These are phyloP conservation scores for Rasamsonia emersonii DNA, from an alignment of 2,329 filamentous ascomycete genomes.

Conservation along the genomic window DNA sequence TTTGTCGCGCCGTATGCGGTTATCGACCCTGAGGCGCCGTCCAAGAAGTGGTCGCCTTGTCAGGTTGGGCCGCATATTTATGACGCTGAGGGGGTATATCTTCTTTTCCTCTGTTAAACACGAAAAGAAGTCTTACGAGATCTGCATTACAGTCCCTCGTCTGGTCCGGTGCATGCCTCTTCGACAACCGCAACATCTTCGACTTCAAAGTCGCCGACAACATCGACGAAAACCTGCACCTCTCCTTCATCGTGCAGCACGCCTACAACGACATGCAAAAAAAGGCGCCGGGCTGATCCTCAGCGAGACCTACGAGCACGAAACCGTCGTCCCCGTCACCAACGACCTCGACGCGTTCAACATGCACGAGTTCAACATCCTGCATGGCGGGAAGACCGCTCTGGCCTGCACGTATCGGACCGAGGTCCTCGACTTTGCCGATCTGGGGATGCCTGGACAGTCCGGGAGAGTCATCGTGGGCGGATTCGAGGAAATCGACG, in stretches of 20 bases:
- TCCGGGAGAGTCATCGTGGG: slow-evolving; percentile 19
- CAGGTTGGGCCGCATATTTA: slow-evolving; percentile 43
- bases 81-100: slow-evolving; percentile 37
- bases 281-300: slow-evolving; percentile 42
- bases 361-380: slow-evolving; percentile 32
- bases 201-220: slow-evolving; percentile 37
- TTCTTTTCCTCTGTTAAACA: not conserved
- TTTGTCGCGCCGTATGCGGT: slow-evolving; percentile 39
- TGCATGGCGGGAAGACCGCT: slow-evolving; percentile 22
- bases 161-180: slow-evolving; percentile 40
- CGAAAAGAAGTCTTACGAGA: not conserved
- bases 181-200: slow-evolving; percentile 40
- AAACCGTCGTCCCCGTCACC: slow-evolving; percentile 28
- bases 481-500: slow-evolving; percentile 26
- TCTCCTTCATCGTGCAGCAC: slow-evolving; percentile 39
- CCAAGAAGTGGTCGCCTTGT: slow-evolving; percentile 27
- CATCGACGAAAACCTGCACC: slow-evolving; percentile 36
- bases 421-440: slow-evolving; percentile 15
- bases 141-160: slow-evolving; percentile 30
- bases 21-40: slow-evolving; percentile 15
- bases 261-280: slow-evolving; percentile 22
- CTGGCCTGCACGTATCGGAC: slow-evolving; percentile 17
- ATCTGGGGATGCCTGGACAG: slow-evolving; percentile 16
- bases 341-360: slow-evolving; percentile 20
- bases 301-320: slow-evolving; percentile 37